phyloP scores from a whole-genome alignment of 2,329 filamentous ascomycete genomes.

The Meredithiella fracta region DNA sequence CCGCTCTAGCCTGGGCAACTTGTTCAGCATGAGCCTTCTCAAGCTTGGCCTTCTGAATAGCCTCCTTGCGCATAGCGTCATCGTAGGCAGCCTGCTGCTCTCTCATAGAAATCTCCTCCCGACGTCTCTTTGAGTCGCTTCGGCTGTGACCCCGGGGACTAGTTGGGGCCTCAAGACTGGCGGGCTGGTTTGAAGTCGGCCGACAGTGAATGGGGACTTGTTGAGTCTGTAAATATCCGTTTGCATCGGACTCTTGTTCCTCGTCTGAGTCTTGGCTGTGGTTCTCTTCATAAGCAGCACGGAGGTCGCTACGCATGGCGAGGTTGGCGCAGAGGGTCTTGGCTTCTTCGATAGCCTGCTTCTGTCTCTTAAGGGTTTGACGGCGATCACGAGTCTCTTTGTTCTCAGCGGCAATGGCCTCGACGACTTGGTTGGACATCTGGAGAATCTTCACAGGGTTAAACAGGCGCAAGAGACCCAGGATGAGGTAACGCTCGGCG shows the following conservation, averaged over 20 bases:
- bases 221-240: neutral
- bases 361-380: constrained; percentile 30
- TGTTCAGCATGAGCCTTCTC: constrained; percentile 7
- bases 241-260: constrained; percentile 1
- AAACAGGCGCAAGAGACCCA: constrained; percentile 35
- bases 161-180: neutral
- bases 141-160: constrained; percentile 2
- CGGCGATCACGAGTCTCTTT: constrained; percentile 36
- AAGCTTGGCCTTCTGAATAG: constrained; percentile 6
- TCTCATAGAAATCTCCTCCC: neutral
- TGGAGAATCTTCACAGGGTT: constrained; percentile 35
- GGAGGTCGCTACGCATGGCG: constrained; percentile 35
- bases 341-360: constrained; percentile 34
- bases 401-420: constrained; percentile 36
- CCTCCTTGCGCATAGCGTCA: constrained; percentile 1
- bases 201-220: constrained; percentile 6
- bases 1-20: constrained; percentile 3
- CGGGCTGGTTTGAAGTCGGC: neutral
- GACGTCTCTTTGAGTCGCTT: neutral
- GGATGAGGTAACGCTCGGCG: constrained; percentile 33
- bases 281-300: constrained; percentile 21
- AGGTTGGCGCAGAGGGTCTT: constrained; percentile 32
- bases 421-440: constrained; percentile 29
- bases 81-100: neutral
- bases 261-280: constrained; percentile 12